Conservation (phyloP, 164 flowering plant genomes). For the Echeveria elegans region DNA sequence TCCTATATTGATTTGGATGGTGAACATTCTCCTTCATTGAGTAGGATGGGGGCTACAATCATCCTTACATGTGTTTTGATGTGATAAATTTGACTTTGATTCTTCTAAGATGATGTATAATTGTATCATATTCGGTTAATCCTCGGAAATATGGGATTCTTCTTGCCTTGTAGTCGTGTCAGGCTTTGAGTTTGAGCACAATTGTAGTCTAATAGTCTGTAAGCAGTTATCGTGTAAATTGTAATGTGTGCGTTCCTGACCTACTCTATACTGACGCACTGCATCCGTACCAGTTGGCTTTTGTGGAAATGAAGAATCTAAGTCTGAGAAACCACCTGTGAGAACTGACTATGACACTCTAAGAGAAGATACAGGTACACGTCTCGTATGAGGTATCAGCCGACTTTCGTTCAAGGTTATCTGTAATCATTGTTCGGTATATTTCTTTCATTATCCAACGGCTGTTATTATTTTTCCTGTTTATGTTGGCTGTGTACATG, state of each 20-base stretch:
- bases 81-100: not conserved
- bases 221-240: not conserved
- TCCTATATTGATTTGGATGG: conserved; percentile 47
- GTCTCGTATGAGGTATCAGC: not conserved
- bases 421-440: not conserved
- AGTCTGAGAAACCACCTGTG: conserved; percentile 39
- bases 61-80: conserved; percentile 36
- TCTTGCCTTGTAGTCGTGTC: too few relatives aligned
- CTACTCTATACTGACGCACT: not conserved
- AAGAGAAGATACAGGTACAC: conserved; percentile 74
- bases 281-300: conserved; percentile 38
- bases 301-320: conserved; percentile 45
- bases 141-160: too few relatives aligned
- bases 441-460: not conserved
- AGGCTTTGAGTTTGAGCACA: too few relatives aligned
- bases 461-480: not conserved
- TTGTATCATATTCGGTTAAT: too few relatives aligned
- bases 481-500: not conserved
- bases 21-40: conserved; percentile 54
- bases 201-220: not conserved
- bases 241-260: not conserved
- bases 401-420: not conserved
- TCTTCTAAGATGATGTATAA: too few relatives aligned
- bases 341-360: conserved; percentile 88
- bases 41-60: conserved; percentile 59